Base-by-base conservation (phyloP, 768 basidiomycete genomes). In the Leccinum variicolor region DNA sequence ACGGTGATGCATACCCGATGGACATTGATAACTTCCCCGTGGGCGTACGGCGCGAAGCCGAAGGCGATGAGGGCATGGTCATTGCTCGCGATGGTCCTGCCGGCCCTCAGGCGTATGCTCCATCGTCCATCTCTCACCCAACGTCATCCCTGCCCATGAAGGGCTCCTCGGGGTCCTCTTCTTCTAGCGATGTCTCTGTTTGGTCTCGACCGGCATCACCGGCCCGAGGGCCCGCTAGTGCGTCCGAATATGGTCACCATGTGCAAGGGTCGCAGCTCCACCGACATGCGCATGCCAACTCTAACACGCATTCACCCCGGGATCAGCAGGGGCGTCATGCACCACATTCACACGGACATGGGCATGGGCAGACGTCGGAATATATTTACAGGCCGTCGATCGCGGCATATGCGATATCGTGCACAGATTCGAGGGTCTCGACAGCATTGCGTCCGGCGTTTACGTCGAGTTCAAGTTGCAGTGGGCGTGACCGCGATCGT, bases 361-460 rank as follows among this genome's bases (percentile, higher is more conserved):
- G 46, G 0, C 63, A 65, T 8, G 52, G 29, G 2, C 59, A 61
- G 23, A 25, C 55, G 25, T 56, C 69, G 11, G 69, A 69, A 9
- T 69, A 54, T 17, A 65, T 71, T 3, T 71, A 71, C 52, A 65
- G 62, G 47, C 72, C 70, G 3, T 71, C 72, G 17, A 68, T 72
- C 15, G 55, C 70, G 1, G 70, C 72, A 3, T 71, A 71, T 54
- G 70, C 70, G 9, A 61, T 72, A 23, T 71, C 70, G 9, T 71
- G 70, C 11, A 72, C 70, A 7, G 70, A 72, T 60, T 63, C 69
- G 19, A 62, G 64, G 63, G 70, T 73, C n/a, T 73, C 72, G 54
- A 72, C 70, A 2, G 72, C 72, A 4, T 56, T 73, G 50, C 68
- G 70, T 6, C 70, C 70, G 26, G 70, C 70, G 31, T 72, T 72